Conservation (phyloP, 2,329 filamentous ascomycete genomes). For the Pseudonectria buxi region DNA sequence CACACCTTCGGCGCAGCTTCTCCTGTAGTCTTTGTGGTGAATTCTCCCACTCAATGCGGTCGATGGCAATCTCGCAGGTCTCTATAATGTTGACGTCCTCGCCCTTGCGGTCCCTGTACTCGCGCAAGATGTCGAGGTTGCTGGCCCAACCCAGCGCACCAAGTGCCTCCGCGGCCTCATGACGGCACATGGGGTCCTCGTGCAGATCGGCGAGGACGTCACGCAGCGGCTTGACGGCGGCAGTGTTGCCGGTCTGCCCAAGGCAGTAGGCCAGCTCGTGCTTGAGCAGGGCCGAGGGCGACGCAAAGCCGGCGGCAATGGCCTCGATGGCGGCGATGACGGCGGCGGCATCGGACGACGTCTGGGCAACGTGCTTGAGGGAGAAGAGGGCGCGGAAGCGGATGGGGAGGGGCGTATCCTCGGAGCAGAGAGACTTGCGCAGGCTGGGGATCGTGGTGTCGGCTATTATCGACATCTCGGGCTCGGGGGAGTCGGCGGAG, state of each 20-base stretch:
- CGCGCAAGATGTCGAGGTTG: conserved; percentile 66
- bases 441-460: conserved; percentile 52
- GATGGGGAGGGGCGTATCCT: conserved; percentile 73
- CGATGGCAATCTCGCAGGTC: conserved; percentile 95
- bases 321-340: conserved; percentile 57
- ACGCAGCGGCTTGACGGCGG: conserved; percentile 66
- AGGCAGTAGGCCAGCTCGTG: conserved; percentile 97
- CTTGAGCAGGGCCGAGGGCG: conserved; percentile 84
- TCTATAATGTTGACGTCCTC: conserved; percentile 81
- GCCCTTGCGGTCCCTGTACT: conserved; percentile 65
- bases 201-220: conserved; percentile 66
- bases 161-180: conserved; percentile 92
- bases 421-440: conserved; percentile 71
- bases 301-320: conserved; percentile 80
- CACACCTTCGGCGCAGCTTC: conserved; percentile 73
- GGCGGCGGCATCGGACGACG: conserved; percentile 54
- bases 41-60: conserved; percentile 89
- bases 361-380: conserved; percentile 83
- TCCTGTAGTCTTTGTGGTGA: conserved; percentile 65
- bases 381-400: conserved; percentile 97
- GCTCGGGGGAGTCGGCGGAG: conserved; percentile 15
- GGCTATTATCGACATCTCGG: conserved; percentile 14
- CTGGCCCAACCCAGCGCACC: conserved; percentile 73
- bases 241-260: conserved; percentile 76
- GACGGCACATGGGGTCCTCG: conserved; percentile 93